Evolutionary conservation across 2,329 filamentous ascomycete species (phyloP), one percentile per base, ranked within the genome.

Genomic region (Aspergillus sp.): DNA sequence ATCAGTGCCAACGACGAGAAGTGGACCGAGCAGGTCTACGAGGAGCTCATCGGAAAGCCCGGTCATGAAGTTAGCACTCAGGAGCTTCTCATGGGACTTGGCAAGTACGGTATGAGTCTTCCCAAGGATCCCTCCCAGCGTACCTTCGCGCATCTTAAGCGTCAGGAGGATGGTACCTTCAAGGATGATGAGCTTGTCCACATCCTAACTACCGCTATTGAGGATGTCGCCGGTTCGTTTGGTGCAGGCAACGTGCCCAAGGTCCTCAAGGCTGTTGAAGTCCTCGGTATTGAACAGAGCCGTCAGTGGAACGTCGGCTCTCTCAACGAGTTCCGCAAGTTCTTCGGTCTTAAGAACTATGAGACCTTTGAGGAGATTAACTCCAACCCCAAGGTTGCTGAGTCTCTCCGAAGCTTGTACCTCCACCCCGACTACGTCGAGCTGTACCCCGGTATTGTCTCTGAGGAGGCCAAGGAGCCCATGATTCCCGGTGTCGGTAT

Each of bases 351-450:
- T 5, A 89, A 89, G 74, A 83, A 85, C 0, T 88, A 96, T 68
- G 84, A 87, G 20, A 89, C 81, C 0, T 96, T 96, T 59, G 89
- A 93, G 70, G 89, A 93, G 51, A 92, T 96, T 76, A 95, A 93
- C 72, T 86, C 87, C 0, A 88, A 95, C 64, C 87, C 87, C 0
- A 82, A 84, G 13, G 83, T 93, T 15, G 84, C 89, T 2, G 81
- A 88, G 48, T 79, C 85, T 24, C 80, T 92, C 4, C 80, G 82
- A 15, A 80, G 86, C 56, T 79, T 95, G 11, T 78, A 76, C 19
- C 88, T 89, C 59, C 88, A 91, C 68, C 89, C 89, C 0, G 90
- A 93, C 68, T 86, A 86, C 62, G 89, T 93, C 13, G 90, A 95
- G 73, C 78, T 93, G 49, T 95, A 93, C 67, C 88, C 90, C 0